These are phyloP conservation scores for Fusarium hainanense DNA, from an alignment of 2,329 filamentous ascomycete species.

Conservation along the genomic window DNA sequence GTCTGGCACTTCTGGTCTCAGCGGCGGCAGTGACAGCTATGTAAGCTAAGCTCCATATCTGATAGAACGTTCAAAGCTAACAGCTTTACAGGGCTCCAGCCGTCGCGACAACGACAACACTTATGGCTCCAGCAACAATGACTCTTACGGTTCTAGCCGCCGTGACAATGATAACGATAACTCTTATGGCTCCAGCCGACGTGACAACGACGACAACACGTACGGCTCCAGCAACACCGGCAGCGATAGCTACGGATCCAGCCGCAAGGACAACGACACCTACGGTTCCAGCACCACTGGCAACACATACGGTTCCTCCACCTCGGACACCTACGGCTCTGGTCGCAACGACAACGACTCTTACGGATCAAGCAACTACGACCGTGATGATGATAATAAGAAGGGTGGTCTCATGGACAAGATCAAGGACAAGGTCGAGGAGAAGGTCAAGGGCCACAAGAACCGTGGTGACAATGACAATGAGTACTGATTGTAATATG, in stretches of 20 bases:
- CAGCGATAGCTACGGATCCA: conserved; percentile 11
- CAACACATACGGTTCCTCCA: conserved; percentile 12
- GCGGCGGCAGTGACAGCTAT: conserved; percentile 15
- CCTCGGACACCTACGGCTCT: conserved; percentile 1
- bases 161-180: conserved; percentile 14
- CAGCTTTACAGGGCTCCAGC: neutral
- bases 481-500: conserved; percentile 36
- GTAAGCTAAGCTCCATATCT: neutral
- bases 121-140: neutral
- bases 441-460: conserved; percentile 58
- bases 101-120: conserved; percentile 8
- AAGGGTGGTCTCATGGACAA: conserved; percentile 64
- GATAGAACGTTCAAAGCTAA: neutral
- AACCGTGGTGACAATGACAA: conserved; percentile 40
- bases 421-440: conserved; percentile 68
- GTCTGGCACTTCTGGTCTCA: conserved; percentile 2
- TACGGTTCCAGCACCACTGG: neutral
- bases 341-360: conserved; percentile 1
- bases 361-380: conserved; percentile 15
- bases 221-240: conserved; percentile 2
- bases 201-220: conserved; percentile 11
- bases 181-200: conserved; percentile 15
- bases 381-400: conserved; percentile 19
- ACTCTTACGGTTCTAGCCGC: conserved; percentile 14
- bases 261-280: conserved; percentile 3